Base-by-base conservation (phyloP, 257 asterid genomes). In the Eustoma russellianum region DNA sequence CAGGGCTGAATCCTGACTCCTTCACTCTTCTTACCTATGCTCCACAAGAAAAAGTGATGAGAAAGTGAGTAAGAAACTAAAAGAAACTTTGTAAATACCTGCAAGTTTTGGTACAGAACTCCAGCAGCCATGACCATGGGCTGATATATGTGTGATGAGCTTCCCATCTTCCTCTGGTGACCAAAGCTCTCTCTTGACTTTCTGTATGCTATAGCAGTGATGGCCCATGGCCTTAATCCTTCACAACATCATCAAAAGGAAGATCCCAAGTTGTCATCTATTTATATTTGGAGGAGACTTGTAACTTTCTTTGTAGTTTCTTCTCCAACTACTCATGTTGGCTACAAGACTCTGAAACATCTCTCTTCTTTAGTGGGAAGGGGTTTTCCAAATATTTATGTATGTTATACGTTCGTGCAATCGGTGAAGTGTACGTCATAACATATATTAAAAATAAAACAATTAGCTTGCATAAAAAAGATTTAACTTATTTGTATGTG, bases 141-240 rank as follows among this genome's bases (percentile, higher is more conserved):
- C 14, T 14, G 83, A 72, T 69, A 90, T 90, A 56, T 86, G 92
- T 33, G 38, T 41, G 53, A 83, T 40, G 5, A 90, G 96, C 79
- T 78, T 86, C 30, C 86, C 96, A 59, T 90, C 97, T 68, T 90
- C 97, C 53, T 86, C 93, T 1, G 97, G 97, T 13, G 97, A 90
- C 97, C 97, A 90, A 0, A 90, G 76, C 1, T 96, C 96, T 50
- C 96, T 73, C 81, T 82, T 90, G 1, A 90, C 98, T 64, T 87
- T 90, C 72, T 86, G 93, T 73, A 83, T 86, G 82, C 84, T 86
- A 79, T 96, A 90, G 70, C 98, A 90, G 54, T 78, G 95, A 78
- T 86, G 98, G 10, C 85, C 94, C 95, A 79, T 80, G n/a, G 24
- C 53, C 18, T 58, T 38, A 7, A 11, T 11, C 61, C 24, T 38